Percentiles rank a stretch among this genome's conserved stretches.
Conservation (phyloP, 192 early-diverging fungal genomes). For the Podila minutissima region DNA sequence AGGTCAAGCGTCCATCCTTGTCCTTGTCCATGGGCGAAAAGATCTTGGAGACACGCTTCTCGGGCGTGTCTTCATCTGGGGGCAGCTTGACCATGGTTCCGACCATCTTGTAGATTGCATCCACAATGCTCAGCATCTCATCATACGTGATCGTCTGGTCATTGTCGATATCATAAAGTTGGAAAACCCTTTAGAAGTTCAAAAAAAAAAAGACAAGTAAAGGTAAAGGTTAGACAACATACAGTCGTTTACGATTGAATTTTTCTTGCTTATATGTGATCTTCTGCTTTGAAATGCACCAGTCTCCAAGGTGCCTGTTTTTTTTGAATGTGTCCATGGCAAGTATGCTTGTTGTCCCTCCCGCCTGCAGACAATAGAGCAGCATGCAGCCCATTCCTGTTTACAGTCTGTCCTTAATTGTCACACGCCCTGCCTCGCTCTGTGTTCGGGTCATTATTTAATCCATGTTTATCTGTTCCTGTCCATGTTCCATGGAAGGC, state of each 20-base stretch:
- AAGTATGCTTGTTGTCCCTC: too few species aligned
- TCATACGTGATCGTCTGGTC: slow-evolving; percentile 87
- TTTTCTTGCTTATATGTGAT: too few species aligned
- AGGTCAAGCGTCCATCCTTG: slow-evolving; percentile 81
- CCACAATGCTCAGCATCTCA: slow-evolving; percentile 93
- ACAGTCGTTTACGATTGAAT: too few species aligned
- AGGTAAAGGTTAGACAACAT: background rate
- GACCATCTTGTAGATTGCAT: slow-evolving; percentile 95
- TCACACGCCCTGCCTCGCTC: too few species aligned
- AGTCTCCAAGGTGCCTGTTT: background rate
- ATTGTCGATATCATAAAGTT: slow-evolving; percentile 92
- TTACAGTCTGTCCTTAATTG: too few species aligned
- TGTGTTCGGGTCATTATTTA: too few species aligned
- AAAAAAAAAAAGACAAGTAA: background rate
- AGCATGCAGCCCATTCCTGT: too few species aligned
- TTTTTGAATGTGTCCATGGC: background rate
- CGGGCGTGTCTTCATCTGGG: slow-evolving; percentile 90
- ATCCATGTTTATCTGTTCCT: too few species aligned
- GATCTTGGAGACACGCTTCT: slow-evolving; percentile 92
- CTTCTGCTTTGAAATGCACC: too few species aligned
- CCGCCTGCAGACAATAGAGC: too few species aligned
- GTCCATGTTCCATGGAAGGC: too few species aligned
- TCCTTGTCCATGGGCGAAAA: slow-evolving; percentile 91
- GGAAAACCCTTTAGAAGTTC: slow-evolving; percentile 70
- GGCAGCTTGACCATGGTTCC: slow-evolving; percentile 91